These are phyloP conservation scores for Fusarium citri DNA, from an alignment of 2,329 filamentous ascomycete species.

Conservation along the genomic window DNA sequence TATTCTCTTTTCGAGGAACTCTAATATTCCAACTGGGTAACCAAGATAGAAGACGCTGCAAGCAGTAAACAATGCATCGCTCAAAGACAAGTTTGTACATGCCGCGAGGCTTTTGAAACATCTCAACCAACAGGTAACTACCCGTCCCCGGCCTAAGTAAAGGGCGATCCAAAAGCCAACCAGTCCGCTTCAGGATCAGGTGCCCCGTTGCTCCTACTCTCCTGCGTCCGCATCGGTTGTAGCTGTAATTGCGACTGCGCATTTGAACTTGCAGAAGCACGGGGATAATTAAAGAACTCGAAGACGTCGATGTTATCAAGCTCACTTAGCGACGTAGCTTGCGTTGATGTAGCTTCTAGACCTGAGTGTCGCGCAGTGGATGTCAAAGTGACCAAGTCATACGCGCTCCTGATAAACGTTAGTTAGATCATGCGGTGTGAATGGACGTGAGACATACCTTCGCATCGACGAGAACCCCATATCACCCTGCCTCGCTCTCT, in stretches of 20 bases:
- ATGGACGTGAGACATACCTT: constrained; percentile 42
- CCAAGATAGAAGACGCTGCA: neutral
- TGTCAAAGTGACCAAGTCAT: constrained; percentile 54
- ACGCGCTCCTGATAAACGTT: constrained; percentile 50
- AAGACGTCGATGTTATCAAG: constrained; percentile 59
- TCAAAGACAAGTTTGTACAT: neutral
- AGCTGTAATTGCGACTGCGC: constrained; percentile 32
- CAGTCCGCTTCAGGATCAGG: constrained; percentile 35
- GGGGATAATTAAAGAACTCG: constrained; percentile 60
- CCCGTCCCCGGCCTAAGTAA: neutral
- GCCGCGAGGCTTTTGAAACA: constrained; percentile 8
- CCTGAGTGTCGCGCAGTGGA: constrained; percentile 52
- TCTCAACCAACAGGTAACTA: neutral
- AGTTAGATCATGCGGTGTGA: no score
- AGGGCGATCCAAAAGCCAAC: constrained; percentile 34
- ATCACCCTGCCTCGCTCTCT: constrained; percentile 51
- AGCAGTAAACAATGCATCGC: neutral
- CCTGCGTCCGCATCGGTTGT: constrained; percentile 10
- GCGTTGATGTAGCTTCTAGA: constrained; percentile 54
- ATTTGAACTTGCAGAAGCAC: constrained; percentile 38
- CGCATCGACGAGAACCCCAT: constrained; percentile 55
- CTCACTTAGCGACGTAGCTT: constrained; percentile 54
- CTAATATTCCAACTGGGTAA: no score
- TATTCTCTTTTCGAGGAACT: neutral
- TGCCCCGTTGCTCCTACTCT: constrained; percentile 13